phyloP scores from a whole-genome alignment of 768 basidiomycete species.

The Ramaria sp. region DNA sequence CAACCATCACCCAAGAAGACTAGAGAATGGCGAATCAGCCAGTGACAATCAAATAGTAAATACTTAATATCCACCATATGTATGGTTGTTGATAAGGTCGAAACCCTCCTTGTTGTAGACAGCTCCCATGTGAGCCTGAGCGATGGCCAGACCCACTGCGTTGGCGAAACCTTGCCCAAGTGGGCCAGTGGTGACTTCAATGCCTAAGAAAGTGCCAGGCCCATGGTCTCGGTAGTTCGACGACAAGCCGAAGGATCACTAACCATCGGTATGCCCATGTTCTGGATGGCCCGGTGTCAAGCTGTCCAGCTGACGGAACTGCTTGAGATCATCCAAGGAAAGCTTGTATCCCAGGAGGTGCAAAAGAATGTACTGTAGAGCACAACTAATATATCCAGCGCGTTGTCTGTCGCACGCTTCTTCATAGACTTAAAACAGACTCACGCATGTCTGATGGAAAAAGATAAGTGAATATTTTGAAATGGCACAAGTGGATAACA shows the following conservation, averaged over 20 bases:
- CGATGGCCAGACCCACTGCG: slow-evolving; percentile 88
- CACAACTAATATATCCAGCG: slow-evolving; percentile 47
- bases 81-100: slow-evolving; percentile 75
- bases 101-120: slow-evolving; percentile 82
- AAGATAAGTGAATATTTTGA: not conserved
- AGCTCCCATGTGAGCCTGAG: slow-evolving; percentile 84
- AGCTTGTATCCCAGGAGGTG: slow-evolving; percentile 90
- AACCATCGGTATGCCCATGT: slow-evolving; percentile 54
- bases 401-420: slow-evolving; percentile 5
- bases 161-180: slow-evolving; percentile 93
- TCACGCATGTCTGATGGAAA: slow-evolving; percentile 56
- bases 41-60: not conserved
- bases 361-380: slow-evolving; percentile 84
- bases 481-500: not conserved
- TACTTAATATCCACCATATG: slow-evolving; percentile 51
- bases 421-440: slow-evolving; percentile 18
- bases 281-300: slow-evolving; percentile 94
- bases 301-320: slow-evolving; percentile 85
- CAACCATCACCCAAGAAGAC: slow-evolving; percentile 94
- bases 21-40: slow-evolving; percentile 19
- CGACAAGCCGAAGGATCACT: not conserved
- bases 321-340: slow-evolving; percentile 84
- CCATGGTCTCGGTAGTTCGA: not conserved
- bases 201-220: slow-evolving; percentile 28
- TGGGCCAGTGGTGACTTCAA: slow-evolving; percentile 93